Evolutionary conservation across 2,329 filamentous ascomycete genomes (phyloP).

Genomic region (Botrytis fragariae): DNA sequence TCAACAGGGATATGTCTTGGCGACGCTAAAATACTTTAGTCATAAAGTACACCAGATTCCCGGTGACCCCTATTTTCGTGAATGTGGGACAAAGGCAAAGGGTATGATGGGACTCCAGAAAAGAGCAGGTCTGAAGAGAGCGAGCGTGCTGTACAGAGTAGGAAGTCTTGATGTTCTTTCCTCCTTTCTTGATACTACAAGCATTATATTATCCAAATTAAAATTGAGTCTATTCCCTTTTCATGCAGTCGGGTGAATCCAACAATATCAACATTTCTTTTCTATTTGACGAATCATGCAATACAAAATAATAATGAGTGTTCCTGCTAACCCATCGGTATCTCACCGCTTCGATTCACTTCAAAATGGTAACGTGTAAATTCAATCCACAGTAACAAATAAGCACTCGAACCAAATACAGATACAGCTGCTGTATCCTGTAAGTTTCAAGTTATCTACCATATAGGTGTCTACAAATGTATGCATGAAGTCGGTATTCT

Average conservation of each 20-base stretch:
- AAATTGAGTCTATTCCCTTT: background rate
- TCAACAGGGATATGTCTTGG: slow-evolving; percentile 20
- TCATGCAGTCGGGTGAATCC: slow-evolving; percentile 2
- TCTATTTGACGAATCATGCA: background rate
- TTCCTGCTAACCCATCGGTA: background rate
- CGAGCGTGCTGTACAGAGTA: background rate
- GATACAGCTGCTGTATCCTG: background rate
- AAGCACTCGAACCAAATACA: background rate
- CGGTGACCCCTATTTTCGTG: slow-evolving; percentile 18
- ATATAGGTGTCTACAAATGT: background rate
- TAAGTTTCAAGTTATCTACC: background rate
- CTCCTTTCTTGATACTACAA: background rate
- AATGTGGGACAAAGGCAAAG: background rate
- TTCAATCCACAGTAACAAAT: background rate
- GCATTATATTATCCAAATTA: background rate
- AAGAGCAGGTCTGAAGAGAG: background rate
- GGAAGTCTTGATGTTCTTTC: background rate
- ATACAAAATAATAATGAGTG: background rate
- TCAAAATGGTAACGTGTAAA: slow-evolving; percentile 12
- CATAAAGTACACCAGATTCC: background rate
- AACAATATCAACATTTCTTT: slow-evolving; percentile 2
- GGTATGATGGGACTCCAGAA: background rate
- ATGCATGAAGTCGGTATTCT: background rate
- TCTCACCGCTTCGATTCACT: slow-evolving; percentile 16
- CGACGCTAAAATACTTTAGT: slow-evolving; percentile 21